Conservation (phyloP, 108 stramenopile genomes). For the Fragilaria radians region DNA sequence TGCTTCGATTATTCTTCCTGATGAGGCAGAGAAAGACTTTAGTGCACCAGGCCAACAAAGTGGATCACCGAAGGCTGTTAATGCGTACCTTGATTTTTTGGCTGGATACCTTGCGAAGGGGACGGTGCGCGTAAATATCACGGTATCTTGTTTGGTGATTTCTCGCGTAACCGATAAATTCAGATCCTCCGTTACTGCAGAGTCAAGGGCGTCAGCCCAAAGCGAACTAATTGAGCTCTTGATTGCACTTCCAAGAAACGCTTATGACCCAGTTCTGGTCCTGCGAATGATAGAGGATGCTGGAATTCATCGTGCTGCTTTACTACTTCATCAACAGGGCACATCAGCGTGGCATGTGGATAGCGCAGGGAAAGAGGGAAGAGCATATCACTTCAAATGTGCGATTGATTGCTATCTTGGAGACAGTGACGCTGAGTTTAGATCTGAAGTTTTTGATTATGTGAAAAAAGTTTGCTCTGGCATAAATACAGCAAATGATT, state of each 20-base stretch:
- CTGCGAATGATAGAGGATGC: constrained; percentile 47
- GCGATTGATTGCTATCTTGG: constrained; percentile 74
- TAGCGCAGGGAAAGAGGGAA: constrained; percentile 19
- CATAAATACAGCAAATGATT: constrained; percentile 11
- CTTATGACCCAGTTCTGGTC: constrained; percentile 58
- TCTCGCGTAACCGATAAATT: constrained; percentile 41
- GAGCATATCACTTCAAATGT: constrained; percentile 47
- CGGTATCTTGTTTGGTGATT: constrained; percentile 49
- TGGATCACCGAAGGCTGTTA: constrained; percentile 24
- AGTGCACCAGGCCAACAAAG: neutral
- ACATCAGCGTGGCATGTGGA: constrained; percentile 28
- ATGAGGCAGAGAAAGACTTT: neutral
- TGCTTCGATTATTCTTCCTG: constrained; percentile 51
- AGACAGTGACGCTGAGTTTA: constrained; percentile 53
- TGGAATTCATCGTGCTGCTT: constrained; percentile 53
- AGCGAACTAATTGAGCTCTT: constrained; percentile 50
- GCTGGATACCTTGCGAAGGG: constrained; percentile 69
- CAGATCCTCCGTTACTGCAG: constrained; percentile 22
- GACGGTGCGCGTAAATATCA: constrained; percentile 44
- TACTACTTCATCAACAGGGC: constrained; percentile 65
- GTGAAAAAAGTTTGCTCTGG: constrained; percentile 65
- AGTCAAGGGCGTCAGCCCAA: constrained; percentile 25
- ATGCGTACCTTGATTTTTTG: constrained; percentile 71
- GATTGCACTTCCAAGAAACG: constrained; percentile 44
- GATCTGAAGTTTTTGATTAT: constrained; percentile 61